These are phyloP conservation scores for Hyaloscypha variabilis DNA, from an alignment of 495 filamentous ascomycete species.

Conservation along the genomic window DNA sequence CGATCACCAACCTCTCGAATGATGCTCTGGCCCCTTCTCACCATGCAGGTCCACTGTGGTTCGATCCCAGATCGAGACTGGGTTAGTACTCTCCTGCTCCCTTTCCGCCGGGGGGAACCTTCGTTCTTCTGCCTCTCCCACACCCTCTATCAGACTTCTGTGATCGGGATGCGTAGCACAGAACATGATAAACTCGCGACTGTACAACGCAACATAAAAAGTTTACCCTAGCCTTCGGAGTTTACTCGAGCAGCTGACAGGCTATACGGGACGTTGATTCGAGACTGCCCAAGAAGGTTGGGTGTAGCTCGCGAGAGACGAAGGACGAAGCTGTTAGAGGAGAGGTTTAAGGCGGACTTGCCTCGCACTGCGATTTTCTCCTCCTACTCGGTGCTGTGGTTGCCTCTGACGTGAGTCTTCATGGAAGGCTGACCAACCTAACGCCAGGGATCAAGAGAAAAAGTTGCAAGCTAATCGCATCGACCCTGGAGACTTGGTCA, in stretches of 20 bases:
- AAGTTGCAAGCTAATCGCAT: background rate
- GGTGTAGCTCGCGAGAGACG: background rate
- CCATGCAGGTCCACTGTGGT: background rate
- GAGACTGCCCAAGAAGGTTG: background rate
- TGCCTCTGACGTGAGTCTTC: conserved; percentile 1
- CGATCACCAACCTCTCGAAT: background rate
- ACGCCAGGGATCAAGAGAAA: background rate
- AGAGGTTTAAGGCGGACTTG: background rate
- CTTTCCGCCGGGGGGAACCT: background rate
- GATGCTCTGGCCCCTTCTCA: background rate
- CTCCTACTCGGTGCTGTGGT: background rate
- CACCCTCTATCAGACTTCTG: background rate
- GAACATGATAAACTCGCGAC: background rate
- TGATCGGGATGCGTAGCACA: background rate
- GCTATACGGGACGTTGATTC: conserved; percentile 2
- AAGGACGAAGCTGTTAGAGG: background rate
- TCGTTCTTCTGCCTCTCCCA: background rate
- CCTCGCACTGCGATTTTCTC: background rate
- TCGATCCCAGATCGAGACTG: background rate
- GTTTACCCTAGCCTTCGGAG: background rate
- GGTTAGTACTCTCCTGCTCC: background rate
- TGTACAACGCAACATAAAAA: conserved; percentile 7
- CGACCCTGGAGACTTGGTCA: background rate
- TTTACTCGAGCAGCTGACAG: background rate
- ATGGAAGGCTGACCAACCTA: background rate